phyloP scores from a whole-genome alignment of 345 rosid genomes.

The Corymbia maculata region DNA sequence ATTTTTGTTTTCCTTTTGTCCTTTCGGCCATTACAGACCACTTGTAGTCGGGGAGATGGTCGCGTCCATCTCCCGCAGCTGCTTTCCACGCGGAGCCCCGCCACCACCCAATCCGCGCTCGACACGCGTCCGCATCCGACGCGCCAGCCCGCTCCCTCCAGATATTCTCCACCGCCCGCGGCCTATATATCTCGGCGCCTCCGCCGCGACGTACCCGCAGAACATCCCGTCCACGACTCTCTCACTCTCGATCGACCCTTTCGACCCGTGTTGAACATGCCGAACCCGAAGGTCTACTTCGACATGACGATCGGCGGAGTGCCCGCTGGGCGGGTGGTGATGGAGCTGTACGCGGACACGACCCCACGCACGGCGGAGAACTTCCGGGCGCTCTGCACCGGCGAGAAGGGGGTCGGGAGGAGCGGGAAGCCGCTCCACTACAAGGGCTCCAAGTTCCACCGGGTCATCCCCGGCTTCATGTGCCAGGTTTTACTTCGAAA shows the following conservation, averaged over 20 bases:
- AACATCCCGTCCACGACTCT: neutral
- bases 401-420: constrained; percentile 26
- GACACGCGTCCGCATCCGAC: neutral
- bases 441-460: constrained; percentile 21
- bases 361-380: constrained; percentile 32
- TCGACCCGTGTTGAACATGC: neutral
- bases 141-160: neutral
- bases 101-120: neutral
- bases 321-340: constrained; percentile 14
- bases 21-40: neutral
- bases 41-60: neutral
- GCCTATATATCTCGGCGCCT: neutral
- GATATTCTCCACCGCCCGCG: neutral
- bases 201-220: neutral
- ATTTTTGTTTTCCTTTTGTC: neutral
- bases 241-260: neutral
- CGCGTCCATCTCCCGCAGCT: neutral
- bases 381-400: constrained; percentile 39
- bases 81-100: neutral
- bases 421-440: constrained; percentile 23
- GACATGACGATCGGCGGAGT: constrained; percentile 9
- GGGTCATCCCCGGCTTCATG: constrained; percentile 12
- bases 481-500: neutral
- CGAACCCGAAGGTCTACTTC: constrained; percentile 3
- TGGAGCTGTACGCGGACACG: constrained; percentile 17